Evolutionary conservation across 139 green algal genomes (phyloP), one percentile per base, ranked within the genome.

Genomic region (Mesostigma viride): DNA sequence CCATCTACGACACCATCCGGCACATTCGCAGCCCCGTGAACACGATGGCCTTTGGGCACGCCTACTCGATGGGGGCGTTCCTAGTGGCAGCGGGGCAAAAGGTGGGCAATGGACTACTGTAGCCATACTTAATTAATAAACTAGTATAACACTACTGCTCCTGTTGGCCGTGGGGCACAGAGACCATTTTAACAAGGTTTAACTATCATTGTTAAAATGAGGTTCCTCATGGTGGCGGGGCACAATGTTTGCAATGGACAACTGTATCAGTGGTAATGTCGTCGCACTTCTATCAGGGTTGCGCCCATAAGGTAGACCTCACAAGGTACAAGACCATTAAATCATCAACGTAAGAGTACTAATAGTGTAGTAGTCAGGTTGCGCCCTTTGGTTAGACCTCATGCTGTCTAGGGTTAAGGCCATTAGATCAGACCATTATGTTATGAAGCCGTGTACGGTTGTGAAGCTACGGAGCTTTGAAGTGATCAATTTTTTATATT

Each of bases 1-100:
- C 93, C 11, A 77, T 99, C 56, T 88, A 95, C 69, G 93, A 99
- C 85, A 97, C 93, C 1, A 96, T 99, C 87, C 82, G 86, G 64
- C 86, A 95, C 79, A 79, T 96, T 28, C 84, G 86, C 72, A 89
- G 76, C 68, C 85, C 90, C 66, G 90, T 95, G 24, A 85, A 81
- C 31, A 97, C 92, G 2, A 86, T 98, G 1, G 91, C 87, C 67
- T 97, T 97, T 74, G 93, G 93, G 34, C 81, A 87, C 36, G 94
- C 87, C 72, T 87, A 95, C 68, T 91, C 89, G 48, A 98, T 96
- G 89, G 88, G 79, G 30, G 91, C 88, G n/a, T 96, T 98, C 74
- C 75, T 99, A 72, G 81, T 99, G 26, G 85, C 90, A 3, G 80
- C 86, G 2, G 92, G 92, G 33, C 83, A 88, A 26, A 97, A 96